Conservation (phyloP, 2,329 filamentous ascomycete genomes). For the Monascus ruber region DNA sequence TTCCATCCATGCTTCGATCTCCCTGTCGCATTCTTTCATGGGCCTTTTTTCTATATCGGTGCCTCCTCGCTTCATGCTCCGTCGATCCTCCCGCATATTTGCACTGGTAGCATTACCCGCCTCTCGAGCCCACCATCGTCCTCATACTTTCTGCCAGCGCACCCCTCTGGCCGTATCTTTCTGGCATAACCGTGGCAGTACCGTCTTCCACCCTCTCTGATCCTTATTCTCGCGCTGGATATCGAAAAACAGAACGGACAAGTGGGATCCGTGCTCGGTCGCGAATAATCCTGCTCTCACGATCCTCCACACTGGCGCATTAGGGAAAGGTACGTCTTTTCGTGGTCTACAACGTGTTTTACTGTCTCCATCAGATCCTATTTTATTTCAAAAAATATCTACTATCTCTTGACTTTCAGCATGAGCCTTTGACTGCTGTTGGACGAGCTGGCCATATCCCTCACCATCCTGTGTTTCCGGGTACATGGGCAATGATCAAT, state of each 20-base stretch:
- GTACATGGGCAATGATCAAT: conserved; percentile 19
- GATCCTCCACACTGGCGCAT: conserved; percentile 24
- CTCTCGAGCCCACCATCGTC: conserved; percentile 20
- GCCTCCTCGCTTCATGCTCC: conserved; percentile 8
- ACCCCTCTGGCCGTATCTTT: too few relatives aligned
- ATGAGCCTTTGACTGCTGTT: neutral
- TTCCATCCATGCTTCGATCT: conserved; percentile 4
- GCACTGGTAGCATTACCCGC: conserved; percentile 21
- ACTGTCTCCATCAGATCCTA: too few relatives aligned
- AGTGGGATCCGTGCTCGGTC: too few relatives aligned
- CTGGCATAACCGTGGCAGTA: too few relatives aligned
- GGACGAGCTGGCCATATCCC: neutral
- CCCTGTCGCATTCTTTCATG: conserved; percentile 5
- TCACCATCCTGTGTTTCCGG: neutral
- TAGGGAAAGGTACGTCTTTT: conserved; percentile 25
- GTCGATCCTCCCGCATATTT: conserved; percentile 18
- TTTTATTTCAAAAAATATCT: too few relatives aligned
- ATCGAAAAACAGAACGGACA: too few relatives aligned
- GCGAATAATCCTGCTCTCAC: conserved; percentile 22
- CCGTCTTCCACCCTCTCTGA: too few relatives aligned
- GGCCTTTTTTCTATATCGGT: conserved; percentile 3
- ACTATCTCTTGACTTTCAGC: neutral
- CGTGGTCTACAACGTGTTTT: conserved; percentile 5
- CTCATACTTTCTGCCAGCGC: conserved; percentile 4
- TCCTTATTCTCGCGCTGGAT: too few relatives aligned